Evolutionary conservation across 2,329 filamentous ascomycete genomes (phyloP).

Genomic region (Pseudofabraea citricarpa): DNA sequence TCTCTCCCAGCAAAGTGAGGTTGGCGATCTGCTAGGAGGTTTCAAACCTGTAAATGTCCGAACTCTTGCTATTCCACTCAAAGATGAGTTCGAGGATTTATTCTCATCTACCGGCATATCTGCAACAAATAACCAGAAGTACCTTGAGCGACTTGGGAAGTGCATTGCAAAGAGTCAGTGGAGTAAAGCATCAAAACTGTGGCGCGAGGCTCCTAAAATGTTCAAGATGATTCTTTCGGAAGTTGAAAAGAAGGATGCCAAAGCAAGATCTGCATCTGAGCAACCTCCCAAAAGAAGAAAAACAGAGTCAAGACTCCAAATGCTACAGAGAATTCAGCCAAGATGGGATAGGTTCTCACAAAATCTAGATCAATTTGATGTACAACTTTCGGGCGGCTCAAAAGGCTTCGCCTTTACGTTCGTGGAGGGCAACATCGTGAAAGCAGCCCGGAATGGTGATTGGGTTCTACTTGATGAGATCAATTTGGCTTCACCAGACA

Average conservation of each 20-base stretch:
- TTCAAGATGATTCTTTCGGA: constrained; percentile 66
- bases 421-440: constrained; percentile 91
- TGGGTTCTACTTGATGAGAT: constrained; percentile 98
- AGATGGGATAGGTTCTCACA: constrained; percentile 79
- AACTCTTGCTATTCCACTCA: constrained; percentile 80
- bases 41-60: constrained; percentile 95
- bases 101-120: constrained; percentile 85
- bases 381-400: constrained; percentile 68
- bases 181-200: constrained; percentile 78
- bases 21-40: constrained; percentile 88
- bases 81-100: constrained; percentile 89
- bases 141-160: constrained; percentile 75
- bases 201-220: constrained; percentile 85
- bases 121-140: constrained; percentile 79
- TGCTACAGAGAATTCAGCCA: constrained; percentile 49
- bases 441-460: constrained; percentile 91
- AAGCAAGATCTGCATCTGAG: constrained; percentile 38
- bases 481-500: constrained; percentile 91
- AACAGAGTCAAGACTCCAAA: constrained; percentile 62
- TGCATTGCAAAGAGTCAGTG: constrained; percentile 79
- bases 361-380: constrained; percentile 72
- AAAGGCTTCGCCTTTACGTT: constrained; percentile 90
- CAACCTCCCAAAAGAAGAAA: constrained; percentile 67
- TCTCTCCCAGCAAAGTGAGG: constrained; percentile 95
- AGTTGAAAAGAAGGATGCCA: constrained; percentile 40